Conservation (phyloP, 176 grass and related monocot species). For the Oryza coarctata region DNA sequence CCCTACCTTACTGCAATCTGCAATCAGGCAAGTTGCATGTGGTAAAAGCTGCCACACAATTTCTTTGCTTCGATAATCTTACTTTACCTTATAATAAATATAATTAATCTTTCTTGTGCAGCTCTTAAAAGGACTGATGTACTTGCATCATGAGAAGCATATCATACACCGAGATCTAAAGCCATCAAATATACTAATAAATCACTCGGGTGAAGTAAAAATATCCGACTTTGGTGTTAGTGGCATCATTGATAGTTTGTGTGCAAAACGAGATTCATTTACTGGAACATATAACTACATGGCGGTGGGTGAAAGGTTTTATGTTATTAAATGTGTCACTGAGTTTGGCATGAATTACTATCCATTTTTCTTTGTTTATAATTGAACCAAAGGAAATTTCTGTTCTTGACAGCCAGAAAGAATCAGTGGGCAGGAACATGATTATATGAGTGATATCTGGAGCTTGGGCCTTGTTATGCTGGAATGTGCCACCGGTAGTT, state of each 20-base stretch:
- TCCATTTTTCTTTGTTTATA: not conserved
- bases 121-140: constrained; percentile 73
- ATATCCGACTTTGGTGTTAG: constrained; percentile 99
- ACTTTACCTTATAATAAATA: not conserved
- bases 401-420: constrained; percentile 81
- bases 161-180: constrained; percentile 94
- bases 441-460: constrained; percentile 90
- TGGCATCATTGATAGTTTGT: constrained; percentile 70
- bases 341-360: not conserved
- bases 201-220: constrained; percentile 89
- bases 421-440: constrained; percentile 72
- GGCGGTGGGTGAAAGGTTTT: constrained; percentile 60
- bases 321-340: not conserved
- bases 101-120: constrained; percentile 24
- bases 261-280: constrained; percentile 75
- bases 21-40: constrained; percentile 77
- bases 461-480: constrained; percentile 82
- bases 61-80: constrained; percentile 19
- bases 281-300: constrained; percentile 83
- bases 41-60: constrained; percentile 5
- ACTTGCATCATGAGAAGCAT: constrained; percentile 75
- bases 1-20: constrained; percentile 87
- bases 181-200: constrained; percentile 95
- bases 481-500: constrained; percentile 84
- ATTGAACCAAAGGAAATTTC: not conserved